Evolutionary conservation across 305 asterid species (phyloP).

Genomic region (Fraxinus dipetala): DNA sequence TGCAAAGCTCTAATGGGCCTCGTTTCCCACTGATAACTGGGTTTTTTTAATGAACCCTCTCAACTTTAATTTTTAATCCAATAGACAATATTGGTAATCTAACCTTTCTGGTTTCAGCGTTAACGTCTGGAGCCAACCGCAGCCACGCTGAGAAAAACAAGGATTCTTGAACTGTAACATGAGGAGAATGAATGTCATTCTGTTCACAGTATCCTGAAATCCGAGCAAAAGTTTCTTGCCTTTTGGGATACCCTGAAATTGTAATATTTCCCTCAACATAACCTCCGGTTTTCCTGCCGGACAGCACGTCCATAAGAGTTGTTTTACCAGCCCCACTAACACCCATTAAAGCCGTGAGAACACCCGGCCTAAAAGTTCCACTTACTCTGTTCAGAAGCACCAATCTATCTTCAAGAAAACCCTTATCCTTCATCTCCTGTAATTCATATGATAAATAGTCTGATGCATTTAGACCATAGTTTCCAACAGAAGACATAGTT

Average conservation of each 20-base stretch:
- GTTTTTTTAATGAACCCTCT: neutral
- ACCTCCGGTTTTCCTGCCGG: constrained; percentile 58
- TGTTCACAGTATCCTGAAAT: constrained; percentile 61
- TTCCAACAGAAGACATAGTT: neutral
- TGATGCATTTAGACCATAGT: neutral
- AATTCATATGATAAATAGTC: neutral
- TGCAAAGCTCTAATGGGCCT: neutral
- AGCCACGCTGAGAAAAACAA: constrained; percentile 53
- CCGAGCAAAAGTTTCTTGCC: constrained; percentile 59
- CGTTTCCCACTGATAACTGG: neutral
- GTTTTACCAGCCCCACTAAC: constrained; percentile 69
- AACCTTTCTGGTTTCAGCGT: constrained; percentile 38
- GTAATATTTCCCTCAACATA: constrained; percentile 49
- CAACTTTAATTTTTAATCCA: neutral
- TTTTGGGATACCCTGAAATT: constrained; percentile 51
- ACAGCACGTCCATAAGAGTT: constrained; percentile 62
- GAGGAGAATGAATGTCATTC: constrained; percentile 58
- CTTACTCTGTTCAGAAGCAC: constrained; percentile 45
- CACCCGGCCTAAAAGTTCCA: constrained; percentile 53
- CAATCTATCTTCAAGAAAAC: constrained; percentile 33
- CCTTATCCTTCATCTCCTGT: constrained; percentile 46
- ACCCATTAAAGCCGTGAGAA: constrained; percentile 63
- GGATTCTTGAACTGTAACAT: constrained; percentile 55
- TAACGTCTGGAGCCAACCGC: constrained; percentile 45
- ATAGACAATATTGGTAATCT: neutral